Conservation (phyloP, 1,284 basidiomycete genomes). For the Apiotrichum mycotoxinovorans region DNA sequence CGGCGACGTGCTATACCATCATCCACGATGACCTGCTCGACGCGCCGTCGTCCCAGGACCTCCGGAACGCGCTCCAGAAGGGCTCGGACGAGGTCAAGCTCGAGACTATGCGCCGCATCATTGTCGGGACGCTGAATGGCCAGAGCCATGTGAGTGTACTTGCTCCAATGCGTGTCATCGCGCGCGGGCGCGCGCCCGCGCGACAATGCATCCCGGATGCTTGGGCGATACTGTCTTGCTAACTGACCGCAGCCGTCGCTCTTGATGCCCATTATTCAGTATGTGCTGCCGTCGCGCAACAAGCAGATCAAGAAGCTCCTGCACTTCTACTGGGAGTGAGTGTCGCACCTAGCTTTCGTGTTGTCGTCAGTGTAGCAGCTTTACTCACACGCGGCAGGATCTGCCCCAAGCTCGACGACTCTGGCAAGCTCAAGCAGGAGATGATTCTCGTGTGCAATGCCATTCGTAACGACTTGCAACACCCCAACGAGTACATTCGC, state of each 20-base stretch:
- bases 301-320: slow-evolving; percentile 98
- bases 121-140: slow-evolving; percentile 92
- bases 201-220: too few species aligned
- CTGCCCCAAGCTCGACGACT: slow-evolving; percentile 96
- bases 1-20: slow-evolving; percentile 71
- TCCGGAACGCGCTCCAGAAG: slow-evolving; percentile 84
- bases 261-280: slow-evolving; percentile 99
- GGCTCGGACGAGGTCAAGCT: slow-evolving; percentile 92
- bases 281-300: slow-evolving; percentile 87
- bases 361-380: too few species aligned
- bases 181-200: too few species aligned
- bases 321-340: slow-evolving; percentile 95
- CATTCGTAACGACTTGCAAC: slow-evolving; percentile 97
- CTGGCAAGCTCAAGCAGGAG: slow-evolving; percentile 97
- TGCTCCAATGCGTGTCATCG: too few species aligned
- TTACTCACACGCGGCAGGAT: slow-evolving; percentile 54
- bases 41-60: slow-evolving; percentile 74
- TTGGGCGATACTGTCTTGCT: background rate
- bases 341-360: too few species aligned
- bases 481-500: slow-evolving; percentile 99
- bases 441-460: slow-evolving; percentile 99
- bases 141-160: slow-evolving; percentile 60
- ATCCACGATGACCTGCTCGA: slow-evolving; percentile 71
- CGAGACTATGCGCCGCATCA: slow-evolving; percentile 93
- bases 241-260: slow-evolving; percentile 63